These are phyloP conservation scores for Cercospora berteroae DNA, from an alignment of 2,329 filamentous ascomycete species.

Conservation along the genomic window DNA sequence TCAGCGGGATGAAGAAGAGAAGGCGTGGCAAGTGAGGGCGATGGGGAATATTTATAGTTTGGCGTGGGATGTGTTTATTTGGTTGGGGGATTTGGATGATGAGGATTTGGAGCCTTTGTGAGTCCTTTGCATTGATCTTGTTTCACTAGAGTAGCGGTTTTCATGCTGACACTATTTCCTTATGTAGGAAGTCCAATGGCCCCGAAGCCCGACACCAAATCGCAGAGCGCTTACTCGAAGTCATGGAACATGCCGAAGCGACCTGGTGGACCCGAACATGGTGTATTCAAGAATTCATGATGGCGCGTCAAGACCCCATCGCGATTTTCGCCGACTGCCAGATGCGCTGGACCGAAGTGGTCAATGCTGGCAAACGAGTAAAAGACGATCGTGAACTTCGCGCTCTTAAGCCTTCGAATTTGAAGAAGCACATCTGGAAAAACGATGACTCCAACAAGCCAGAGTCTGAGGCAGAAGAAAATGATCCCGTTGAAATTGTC, in stretches of 20 bases:
- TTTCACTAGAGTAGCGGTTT: too few species aligned
- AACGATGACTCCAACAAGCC: neutral
- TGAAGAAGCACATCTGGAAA: neutral
- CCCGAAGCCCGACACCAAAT: neutral
- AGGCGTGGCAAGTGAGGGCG: neutral
- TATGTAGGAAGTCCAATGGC: neutral
- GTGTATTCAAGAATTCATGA: constrained; percentile 3
- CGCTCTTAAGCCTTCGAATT: neutral
- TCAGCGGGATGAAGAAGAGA: neutral
- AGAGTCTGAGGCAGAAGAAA: neutral
- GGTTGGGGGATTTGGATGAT: constrained; percentile 5
- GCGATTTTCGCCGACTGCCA: neutral
- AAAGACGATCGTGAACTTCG: neutral
- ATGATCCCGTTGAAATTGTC: neutral
- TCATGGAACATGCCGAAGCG: neutral
- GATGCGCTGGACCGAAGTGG: neutral
- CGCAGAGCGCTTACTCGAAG: neutral
- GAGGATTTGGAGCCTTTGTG: neutral
- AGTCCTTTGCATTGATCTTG: neutral
- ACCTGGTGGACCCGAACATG: constrained; percentile 1
- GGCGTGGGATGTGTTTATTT: constrained; percentile 6
- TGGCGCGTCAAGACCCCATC: neutral
- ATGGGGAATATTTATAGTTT: constrained; percentile 5
- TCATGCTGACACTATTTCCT: neutral
- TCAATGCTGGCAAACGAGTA: neutral